Evolutionary conservation across 2,329 filamentous ascomycete genomes (phyloP).

Genomic region (Fusarium stilboides): DNA sequence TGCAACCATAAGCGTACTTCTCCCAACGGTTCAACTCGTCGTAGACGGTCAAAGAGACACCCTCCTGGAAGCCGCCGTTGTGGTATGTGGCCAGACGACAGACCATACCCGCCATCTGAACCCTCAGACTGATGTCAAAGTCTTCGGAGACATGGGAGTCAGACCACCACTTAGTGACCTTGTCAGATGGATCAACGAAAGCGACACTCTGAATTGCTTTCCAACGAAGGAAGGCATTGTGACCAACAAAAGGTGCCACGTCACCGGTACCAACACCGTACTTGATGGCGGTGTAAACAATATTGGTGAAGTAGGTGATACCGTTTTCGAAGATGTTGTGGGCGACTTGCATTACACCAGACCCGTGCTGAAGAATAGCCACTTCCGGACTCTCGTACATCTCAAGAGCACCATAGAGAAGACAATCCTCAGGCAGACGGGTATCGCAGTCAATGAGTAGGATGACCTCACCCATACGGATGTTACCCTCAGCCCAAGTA

Average conservation of each 20-base stretch:
- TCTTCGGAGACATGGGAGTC: constrained; percentile 84
- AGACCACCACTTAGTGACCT: constrained; percentile 79
- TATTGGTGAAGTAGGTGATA: constrained; percentile 84
- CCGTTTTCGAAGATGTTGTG: constrained; percentile 80
- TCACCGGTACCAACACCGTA: constrained; percentile 81
- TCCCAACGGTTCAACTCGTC: constrained; percentile 81
- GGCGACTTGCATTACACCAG: constrained; percentile 83
- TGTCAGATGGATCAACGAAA: constrained; percentile 54
- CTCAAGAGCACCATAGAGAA: constrained; percentile 78
- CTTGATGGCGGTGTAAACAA: constrained; percentile 81
- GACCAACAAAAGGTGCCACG: constrained; percentile 81
- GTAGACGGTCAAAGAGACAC: constrained; percentile 80
- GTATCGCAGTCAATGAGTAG: constrained; percentile 79
- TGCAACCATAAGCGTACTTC: constrained; percentile 81
- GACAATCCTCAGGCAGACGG: constrained; percentile 73
- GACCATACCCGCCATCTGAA: constrained; percentile 78
- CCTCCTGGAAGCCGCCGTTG: constrained; percentile 79
- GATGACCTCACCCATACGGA: constrained; percentile 71
- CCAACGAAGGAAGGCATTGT: constrained; percentile 84
- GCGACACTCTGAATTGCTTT: constrained; percentile 49
- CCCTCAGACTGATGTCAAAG: constrained; percentile 81
- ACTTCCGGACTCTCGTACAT: constrained; percentile 80
- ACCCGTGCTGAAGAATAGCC: constrained; percentile 79
- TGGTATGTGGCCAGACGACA: constrained; percentile 80
- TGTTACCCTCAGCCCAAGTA: constrained; percentile 71